Evolutionary conservation across 2,329 filamentous ascomycete species (phyloP).

Genomic region (Penicillium sp.): DNA sequence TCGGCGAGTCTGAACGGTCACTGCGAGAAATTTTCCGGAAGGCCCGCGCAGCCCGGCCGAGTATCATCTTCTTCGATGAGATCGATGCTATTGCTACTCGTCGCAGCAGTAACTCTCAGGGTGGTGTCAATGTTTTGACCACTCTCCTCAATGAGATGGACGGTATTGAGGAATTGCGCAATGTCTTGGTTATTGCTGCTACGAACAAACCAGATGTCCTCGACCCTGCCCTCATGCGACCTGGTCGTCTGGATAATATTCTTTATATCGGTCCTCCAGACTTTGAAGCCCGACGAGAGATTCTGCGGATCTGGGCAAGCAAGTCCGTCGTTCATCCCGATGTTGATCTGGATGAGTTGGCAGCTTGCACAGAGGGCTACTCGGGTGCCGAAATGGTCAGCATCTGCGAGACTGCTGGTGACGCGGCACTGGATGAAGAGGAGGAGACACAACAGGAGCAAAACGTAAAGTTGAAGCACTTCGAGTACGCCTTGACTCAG

Average conservation of each 20-base stretch:
- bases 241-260: constrained; percentile 81
- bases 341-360: constrained; percentile 68
- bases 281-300: constrained; percentile 71
- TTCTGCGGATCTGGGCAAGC: constrained; percentile 69
- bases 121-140: constrained; percentile 77
- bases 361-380: constrained; percentile 70
- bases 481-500: constrained; percentile 47
- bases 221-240: constrained; percentile 81
- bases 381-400: constrained; percentile 82
- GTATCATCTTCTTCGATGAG: constrained; percentile 96
- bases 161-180: constrained; percentile 81
- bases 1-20: constrained; percentile 88
- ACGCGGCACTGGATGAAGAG: constrained; percentile 57
- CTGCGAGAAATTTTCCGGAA: constrained; percentile 84
- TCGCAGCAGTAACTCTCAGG: constrained; percentile 55
- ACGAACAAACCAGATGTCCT: constrained; percentile 88
- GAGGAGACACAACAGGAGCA: constrained; percentile 47
- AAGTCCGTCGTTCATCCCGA: constrained; percentile 64
- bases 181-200: constrained; percentile 84
- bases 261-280: constrained; percentile 86
- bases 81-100: constrained; percentile 80
- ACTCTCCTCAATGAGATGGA: constrained; percentile 95
- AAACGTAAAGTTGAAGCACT: constrained; percentile 47
- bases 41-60: constrained; percentile 81
- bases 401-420: constrained; percentile 57